These are phyloP conservation scores for Hortaea werneckii DNA, from an alignment of 2,329 filamentous ascomycete genomes.

Conservation along the genomic window DNA sequence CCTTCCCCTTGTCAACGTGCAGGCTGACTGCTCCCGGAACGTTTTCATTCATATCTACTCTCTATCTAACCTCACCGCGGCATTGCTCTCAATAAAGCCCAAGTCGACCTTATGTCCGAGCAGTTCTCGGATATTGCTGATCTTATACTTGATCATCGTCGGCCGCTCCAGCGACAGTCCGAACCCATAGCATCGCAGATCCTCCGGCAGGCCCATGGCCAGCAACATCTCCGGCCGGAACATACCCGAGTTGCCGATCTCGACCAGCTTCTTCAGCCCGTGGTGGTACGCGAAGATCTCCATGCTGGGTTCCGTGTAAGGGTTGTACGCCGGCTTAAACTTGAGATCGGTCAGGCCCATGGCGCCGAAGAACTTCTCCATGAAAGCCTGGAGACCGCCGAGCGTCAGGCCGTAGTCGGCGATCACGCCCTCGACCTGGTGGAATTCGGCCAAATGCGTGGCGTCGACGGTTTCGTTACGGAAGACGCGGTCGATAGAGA, in stretches of 20 bases:
- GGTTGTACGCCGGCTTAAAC: slow-evolving; percentile 97
- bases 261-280: slow-evolving; percentile 80
- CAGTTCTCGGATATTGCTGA: slow-evolving; percentile 79
- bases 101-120: slow-evolving; percentile 93
- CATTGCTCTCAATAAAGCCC: slow-evolving; percentile 82
- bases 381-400: slow-evolving; percentile 86
- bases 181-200: slow-evolving; percentile 90
- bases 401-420: slow-evolving; percentile 90
- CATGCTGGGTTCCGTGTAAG: slow-evolving; percentile 92
- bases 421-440: slow-evolving; percentile 97
- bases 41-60: not conserved
- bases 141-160: slow-evolving; percentile 86
- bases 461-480: slow-evolving; percentile 95
- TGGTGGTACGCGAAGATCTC: slow-evolving; percentile 96
- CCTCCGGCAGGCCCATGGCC: slow-evolving; percentile 83
- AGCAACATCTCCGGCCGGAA: slow-evolving; percentile 97
- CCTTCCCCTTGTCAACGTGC: too few species aligned
- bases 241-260: slow-evolving; percentile 98
- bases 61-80: slow-evolving; percentile 82
- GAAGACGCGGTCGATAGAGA: slow-evolving; percentile 98
- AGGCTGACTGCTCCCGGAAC: too few species aligned
- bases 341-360: slow-evolving; percentile 81
- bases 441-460: slow-evolving; percentile 94
- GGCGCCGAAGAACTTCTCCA: slow-evolving; percentile 91
- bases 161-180: slow-evolving; percentile 85